phyloP scores from a whole-genome alignment of 1,139 yeast genomes.

The Lodderomyces elongisporus region DNA sequence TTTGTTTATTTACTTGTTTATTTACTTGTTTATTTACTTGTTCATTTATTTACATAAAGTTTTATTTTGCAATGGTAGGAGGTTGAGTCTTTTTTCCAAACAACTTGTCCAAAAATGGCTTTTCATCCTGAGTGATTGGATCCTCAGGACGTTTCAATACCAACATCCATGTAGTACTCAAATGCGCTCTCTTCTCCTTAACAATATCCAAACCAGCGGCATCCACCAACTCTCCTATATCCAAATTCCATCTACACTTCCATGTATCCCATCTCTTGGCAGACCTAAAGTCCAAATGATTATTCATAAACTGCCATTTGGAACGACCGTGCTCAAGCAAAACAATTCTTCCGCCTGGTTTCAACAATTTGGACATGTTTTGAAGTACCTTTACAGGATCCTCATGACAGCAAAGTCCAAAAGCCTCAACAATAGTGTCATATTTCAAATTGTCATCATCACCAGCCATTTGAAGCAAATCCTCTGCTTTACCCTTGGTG shows the following conservation, averaged over 20 bases:
- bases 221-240: constrained; percentile 79
- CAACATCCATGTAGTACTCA: constrained; percentile 92
- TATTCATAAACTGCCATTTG: constrained; percentile 69
- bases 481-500: constrained; percentile 91
- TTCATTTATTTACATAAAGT: too few relatives aligned
- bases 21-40: constrained; percentile 10
- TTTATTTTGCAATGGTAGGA: too few relatives aligned
- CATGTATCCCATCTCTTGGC: constrained; percentile 80
- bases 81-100: constrained; percentile 35
- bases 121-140: constrained; percentile 38
- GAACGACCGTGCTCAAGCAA: constrained; percentile 92
- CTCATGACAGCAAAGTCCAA: constrained; percentile 92
- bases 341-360: constrained; percentile 88
- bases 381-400: constrained; percentile 81
- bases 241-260: constrained; percentile 98
- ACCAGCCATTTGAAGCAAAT: constrained; percentile 54
- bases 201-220: constrained; percentile 82
- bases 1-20: too few relatives aligned
- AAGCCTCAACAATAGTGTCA: constrained; percentile 89
- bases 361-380: constrained; percentile 66
- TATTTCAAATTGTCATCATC: constrained; percentile 47
- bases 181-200: constrained; percentile 71
- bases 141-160: constrained; percentile 72
- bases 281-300: constrained; percentile 77
- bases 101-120: constrained; percentile 40